Evolutionary conservation across 345 rosid genomes (phyloP), one percentile per base, ranked within the genome.

Genomic region (Aquilaria sinensis): DNA sequence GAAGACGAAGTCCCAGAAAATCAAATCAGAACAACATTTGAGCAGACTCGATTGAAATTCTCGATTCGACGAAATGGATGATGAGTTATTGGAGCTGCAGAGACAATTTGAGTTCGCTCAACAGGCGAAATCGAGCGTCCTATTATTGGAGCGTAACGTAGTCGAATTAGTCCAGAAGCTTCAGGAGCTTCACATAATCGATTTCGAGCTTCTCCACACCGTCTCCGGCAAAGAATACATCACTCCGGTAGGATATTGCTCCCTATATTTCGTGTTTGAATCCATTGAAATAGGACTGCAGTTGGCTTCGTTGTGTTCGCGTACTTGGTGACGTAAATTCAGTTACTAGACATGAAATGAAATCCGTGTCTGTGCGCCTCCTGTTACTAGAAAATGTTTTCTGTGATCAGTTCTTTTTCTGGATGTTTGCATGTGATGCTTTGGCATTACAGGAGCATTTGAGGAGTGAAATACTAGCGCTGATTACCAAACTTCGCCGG

Each of bases 161-260:
- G 98, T 93, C 72, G 98, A 93, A 66, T 81, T 93, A 80, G 94
- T 93, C 63, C 96, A 87, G 62, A 93, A 93, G 80, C 98, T 93
- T 10, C 97, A 90, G 9, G 94, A 93, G 78, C 94, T 93, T 70
- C 79, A 67, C 45, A 92, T 93, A 76, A 85, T 93, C 60, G 94
- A 93, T 77, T 93, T 93, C 83, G 92, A 90, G 71, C 98, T 93
- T 68, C 97, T 93, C 66, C 96, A 93, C 76, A 93, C 98, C 68
- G 89, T 93, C 72, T 80, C 97, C 53, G 98, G 98, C 63, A 90
- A 90, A 59, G 97, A 93, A 73, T 90, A 83, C 81, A 93, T 93
- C 77, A 90, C 98, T 75, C 87, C 92, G 29, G 98, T 89, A 69
- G 0, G 31, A 61, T 53, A 62, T 30, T 57, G 31, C 48, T 62